Evolutionary conservation across 495 filamentous ascomycete genomes (phyloP), one percentile per base, ranked within the genome.

Genomic region (Aspergillus funiculosus): DNA sequence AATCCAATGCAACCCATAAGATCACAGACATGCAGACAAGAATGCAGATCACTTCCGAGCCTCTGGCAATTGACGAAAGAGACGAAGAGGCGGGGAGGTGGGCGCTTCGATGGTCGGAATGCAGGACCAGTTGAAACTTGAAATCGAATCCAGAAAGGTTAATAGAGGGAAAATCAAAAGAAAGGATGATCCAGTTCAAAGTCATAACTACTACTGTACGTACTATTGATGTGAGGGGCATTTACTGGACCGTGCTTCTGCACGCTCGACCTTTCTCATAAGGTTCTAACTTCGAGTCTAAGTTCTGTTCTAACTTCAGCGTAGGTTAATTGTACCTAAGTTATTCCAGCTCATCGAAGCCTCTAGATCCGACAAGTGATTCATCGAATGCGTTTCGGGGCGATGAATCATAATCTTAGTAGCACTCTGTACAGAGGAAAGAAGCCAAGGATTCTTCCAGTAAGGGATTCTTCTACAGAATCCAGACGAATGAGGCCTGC

Each of bases 231-330:
- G 47, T 30, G 42, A 43, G 52, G 52, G 52, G 40, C 52, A 50
- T 32, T 39, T 25, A 22, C 35, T 55, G 52, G 46, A 51, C 52
- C 52, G 52, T 55, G 52, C 52, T 51, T 32, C 43, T 55, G 43
- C 52, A 54, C 32, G 42, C 44, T 31, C 19, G 28, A 50, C 29
- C 21, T 43, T 21, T 34, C 25, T n/a, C n/a, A n/a, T n/a, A n/a
- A n/a, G n/a, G n/a, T n/a, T n/a, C n/a, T n/a, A n/a, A n/a, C n/a
- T n/a, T n/a, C n/a, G n/a, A n/a, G n/a, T n/a, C n/a, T n/a, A n/a
- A n/a, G n/a, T n/a, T n/a, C n/a, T n/a, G n/a, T n/a, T n/a, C n/a
- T n/a, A n/a, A n/a, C n/a, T n/a, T n/a, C n/a, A n/a, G n/a, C n/a
- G n/a, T n/a, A n/a, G n/a, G n/a, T n/a, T n/a, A n/a, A 34, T 34